Evolutionary conservation across 1,284 basidiomycete species (phyloP).

Genomic region (Malassezia nana): DNA sequence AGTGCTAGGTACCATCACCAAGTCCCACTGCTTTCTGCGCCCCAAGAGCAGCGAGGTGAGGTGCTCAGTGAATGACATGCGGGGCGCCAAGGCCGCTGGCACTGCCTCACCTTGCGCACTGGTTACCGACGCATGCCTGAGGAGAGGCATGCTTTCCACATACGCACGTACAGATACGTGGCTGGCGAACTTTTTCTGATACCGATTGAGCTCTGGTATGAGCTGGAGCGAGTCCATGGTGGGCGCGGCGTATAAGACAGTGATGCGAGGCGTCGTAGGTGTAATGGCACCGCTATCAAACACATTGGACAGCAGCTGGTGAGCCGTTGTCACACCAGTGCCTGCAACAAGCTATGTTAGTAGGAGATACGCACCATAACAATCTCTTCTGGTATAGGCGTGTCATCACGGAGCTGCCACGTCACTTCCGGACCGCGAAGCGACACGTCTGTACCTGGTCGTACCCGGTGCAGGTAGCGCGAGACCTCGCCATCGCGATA

Average conservation of each 20-base stretch:
- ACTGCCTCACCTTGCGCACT: neutral
- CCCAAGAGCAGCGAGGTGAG: neutral
- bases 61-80: neutral
- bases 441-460: conserved; percentile 3
- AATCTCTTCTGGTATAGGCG: conserved; percentile 7
- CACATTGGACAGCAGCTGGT: conserved; percentile 16
- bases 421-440: conserved; percentile 17
- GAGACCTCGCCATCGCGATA: conserved; percentile 19
- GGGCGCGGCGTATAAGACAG: conserved; percentile 11
- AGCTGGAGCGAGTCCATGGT: conserved; percentile 7
- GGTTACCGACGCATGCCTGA: neutral
- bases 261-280: neutral
- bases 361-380: conserved; percentile 11
- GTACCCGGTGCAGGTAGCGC: conserved; percentile 15
- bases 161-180: conserved; percentile 3
- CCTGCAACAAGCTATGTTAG: conserved; percentile 16
- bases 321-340: conserved; percentile 16
- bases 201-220: conserved; percentile 5
- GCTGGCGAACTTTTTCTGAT: neutral
- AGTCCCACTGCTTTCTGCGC: neutral
- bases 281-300: neutral
- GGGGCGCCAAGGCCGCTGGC: neutral
- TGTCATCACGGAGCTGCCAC: conserved; percentile 3
- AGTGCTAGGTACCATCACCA: neutral
- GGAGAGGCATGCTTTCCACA: neutral